Conservation (phyloP, 305 asterid genomes). For the Fraxinus xanthoxyloides region DNA sequence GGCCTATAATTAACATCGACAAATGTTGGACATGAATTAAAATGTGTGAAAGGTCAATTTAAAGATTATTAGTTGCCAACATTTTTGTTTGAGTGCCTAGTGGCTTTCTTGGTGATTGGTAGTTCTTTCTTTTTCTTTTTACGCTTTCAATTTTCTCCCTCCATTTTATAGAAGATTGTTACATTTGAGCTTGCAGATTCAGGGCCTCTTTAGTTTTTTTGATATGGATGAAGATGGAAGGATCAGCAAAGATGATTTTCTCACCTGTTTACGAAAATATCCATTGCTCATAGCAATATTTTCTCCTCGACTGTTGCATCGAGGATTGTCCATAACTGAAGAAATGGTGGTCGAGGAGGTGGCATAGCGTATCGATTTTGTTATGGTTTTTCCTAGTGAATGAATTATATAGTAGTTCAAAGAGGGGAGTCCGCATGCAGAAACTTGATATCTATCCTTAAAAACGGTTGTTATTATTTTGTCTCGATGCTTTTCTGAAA, state of each 20-base stretch:
- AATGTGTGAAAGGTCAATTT: not conserved
- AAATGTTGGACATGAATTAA: not conserved
- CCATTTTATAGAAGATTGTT: not conserved
- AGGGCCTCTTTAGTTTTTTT: constrained; percentile 58
- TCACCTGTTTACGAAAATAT: constrained; percentile 49
- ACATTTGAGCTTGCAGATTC: constrained; percentile 42
- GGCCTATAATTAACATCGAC: not conserved
- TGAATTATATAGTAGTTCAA: not conserved
- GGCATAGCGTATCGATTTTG: constrained; percentile 7
- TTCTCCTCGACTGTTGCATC: constrained; percentile 42
- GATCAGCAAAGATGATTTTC: constrained; percentile 68
- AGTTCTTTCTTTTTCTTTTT: not conserved
- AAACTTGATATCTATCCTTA: not conserved
- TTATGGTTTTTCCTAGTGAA: not conserved
- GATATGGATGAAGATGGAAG: constrained; percentile 64
- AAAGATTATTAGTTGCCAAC: not conserved
- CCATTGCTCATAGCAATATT: constrained; percentile 81
- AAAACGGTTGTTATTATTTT: not conserved
- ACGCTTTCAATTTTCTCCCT: not conserved
- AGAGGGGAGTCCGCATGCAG: not conserved
- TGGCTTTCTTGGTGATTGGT: not conserved
- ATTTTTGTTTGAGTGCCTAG: not conserved
- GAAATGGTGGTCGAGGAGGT: constrained; percentile 30
- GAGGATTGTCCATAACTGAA: constrained; percentile 23
- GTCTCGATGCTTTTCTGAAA: not conserved